These are phyloP conservation scores for Brassica carinata DNA, from an alignment of 345 rosid genomes.

Conservation along the genomic window DNA sequence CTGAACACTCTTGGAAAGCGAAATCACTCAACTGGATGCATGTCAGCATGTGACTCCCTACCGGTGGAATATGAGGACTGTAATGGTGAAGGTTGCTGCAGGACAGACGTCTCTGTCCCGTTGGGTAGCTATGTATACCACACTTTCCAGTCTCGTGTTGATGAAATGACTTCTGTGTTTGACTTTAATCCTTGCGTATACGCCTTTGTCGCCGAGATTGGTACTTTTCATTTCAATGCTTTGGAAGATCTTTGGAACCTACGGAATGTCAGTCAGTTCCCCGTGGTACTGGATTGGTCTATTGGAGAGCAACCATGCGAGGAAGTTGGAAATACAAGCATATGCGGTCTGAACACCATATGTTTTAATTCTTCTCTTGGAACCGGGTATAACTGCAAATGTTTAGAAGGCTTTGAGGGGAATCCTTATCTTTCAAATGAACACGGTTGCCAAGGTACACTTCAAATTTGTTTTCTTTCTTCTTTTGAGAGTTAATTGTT, in stretches of 20 bases:
- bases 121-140: too few species aligned
- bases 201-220: constrained; percentile 22
- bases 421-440: not conserved
- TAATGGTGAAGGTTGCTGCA: constrained; percentile 42
- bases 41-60: not conserved
- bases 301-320: not conserved
- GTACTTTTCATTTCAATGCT: not conserved
- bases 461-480: not conserved
- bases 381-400: constrained; percentile 27
- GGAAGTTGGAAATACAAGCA: not conserved
- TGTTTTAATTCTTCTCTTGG: not conserved
- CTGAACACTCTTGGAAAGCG: not conserved
- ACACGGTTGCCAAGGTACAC: not conserved
- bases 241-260: not conserved
- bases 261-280: not conserved
- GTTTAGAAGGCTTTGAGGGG: not conserved
- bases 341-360: not conserved
- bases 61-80: not conserved
- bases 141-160: too few species aligned
- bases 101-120: not conserved
- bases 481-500: not conserved
- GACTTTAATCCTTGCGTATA: constrained; percentile 22
- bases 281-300: constrained; percentile 25
- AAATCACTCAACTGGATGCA: constrained; percentile 4
- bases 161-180: not conserved